Evolutionary conservation across 2,329 filamentous ascomycete species (phyloP).

Genomic region (Coniochaeta ligniaria): DNA sequence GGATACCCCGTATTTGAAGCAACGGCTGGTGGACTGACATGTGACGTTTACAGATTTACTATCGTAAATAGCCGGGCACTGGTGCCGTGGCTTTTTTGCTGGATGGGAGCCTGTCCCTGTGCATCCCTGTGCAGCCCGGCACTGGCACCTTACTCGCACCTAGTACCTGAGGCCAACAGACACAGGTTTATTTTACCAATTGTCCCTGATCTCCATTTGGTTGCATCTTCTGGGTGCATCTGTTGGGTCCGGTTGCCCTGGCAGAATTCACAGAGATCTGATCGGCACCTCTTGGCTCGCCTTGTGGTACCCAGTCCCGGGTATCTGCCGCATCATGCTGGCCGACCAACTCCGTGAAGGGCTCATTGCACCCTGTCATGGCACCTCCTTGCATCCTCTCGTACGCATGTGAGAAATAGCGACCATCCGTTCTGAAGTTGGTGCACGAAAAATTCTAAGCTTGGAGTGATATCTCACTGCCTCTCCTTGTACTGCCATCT

Average conservation of each 20-base stretch:
- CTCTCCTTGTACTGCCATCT: background rate
- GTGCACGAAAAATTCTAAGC: background rate
- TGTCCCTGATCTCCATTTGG: background rate
- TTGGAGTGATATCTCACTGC: no score
- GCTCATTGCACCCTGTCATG: background rate
- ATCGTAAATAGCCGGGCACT: conserved; percentile 24
- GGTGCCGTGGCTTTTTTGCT: background rate
- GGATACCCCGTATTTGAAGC: background rate
- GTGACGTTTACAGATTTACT: conserved; percentile 26
- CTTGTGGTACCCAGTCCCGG: background rate
- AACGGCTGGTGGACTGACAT: conserved; percentile 3
- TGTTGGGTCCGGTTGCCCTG: background rate
- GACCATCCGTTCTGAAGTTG: background rate
- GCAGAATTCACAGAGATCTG: background rate
- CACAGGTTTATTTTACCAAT: background rate
- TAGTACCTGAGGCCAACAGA: background rate
- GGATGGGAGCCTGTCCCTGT: background rate
- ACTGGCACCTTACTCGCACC: background rate
- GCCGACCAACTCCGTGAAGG: background rate
- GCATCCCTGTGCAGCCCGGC: background rate
- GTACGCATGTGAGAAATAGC: background rate
- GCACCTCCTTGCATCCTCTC: background rate
- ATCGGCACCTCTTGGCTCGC: background rate
- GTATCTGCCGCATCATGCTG: background rate
- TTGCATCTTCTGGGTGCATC: background rate